phyloP scores from a whole-genome alignment of 2,329 filamentous ascomycete genomes.

The Fusarium neocosmosporiellum region DNA sequence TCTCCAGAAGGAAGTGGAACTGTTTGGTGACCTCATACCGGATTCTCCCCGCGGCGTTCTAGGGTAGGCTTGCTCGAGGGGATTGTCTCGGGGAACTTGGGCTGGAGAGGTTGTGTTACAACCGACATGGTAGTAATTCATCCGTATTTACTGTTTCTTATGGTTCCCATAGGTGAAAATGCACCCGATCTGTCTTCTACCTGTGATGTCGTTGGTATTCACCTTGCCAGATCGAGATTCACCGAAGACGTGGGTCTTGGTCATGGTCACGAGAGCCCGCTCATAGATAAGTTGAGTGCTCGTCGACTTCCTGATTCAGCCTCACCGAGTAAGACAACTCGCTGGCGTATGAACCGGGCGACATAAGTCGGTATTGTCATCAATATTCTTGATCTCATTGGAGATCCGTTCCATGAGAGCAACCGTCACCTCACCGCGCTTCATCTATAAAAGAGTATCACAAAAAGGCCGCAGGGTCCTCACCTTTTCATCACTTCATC shows the following conservation, averaged over 20 bases:
- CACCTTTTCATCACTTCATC: not conserved
- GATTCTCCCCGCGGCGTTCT: not conserved
- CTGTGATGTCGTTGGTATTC: not conserved
- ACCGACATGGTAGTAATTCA: not conserved
- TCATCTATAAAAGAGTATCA: not conserved
- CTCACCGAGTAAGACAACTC: conserved; percentile 13
- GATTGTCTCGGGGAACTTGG: not conserved
- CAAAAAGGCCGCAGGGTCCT: conserved; percentile 17
- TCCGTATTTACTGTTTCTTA: not conserved
- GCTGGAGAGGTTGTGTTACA: not conserved
- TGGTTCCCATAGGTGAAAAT: not conserved
- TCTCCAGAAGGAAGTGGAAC: conserved; percentile 34
- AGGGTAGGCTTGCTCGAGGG: conserved; percentile 14
- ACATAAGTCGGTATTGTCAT: not conserved
- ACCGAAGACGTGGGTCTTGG: conserved; percentile 12
- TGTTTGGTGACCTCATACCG: conserved; percentile 24
- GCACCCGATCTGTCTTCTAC: not conserved
- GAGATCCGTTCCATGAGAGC: not conserved
- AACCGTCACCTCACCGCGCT: not conserved
- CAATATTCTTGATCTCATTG: not conserved
- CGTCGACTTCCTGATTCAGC: not conserved
- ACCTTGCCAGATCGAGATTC: conserved; percentile 1
- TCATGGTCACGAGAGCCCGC: not conserved
- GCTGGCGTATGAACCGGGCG: not conserved
- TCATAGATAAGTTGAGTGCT: not conserved